Evolutionary conservation across 305 asterid genomes (phyloP).

Genomic region (Fraxinus latifolia): DNA sequence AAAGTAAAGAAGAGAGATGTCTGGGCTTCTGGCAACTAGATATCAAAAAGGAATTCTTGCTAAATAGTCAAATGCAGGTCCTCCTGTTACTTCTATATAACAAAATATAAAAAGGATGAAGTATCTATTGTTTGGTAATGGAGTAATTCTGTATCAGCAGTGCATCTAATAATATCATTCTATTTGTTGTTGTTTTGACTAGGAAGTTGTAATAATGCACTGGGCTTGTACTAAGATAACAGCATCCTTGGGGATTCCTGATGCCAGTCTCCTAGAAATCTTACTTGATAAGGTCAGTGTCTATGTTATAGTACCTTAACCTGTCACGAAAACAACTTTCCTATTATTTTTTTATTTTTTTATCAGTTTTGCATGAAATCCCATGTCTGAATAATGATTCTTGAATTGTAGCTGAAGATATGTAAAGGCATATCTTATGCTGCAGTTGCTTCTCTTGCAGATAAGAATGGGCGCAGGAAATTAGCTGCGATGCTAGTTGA

Average conservation of each 20-base stretch:
- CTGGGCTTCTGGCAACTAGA: background rate
- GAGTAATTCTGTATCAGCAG: background rate
- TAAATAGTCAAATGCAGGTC: background rate
- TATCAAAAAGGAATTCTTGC: background rate
- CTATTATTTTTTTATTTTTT: background rate
- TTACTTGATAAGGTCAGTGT: conserved; percentile 76
- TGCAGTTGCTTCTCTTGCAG: conserved; percentile 96
- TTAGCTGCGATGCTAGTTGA: conserved; percentile 95
- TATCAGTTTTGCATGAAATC: conserved; percentile 8
- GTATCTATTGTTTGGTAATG: background rate
- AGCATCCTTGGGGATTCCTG: conserved; percentile 65
- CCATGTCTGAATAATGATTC: conserved; percentile 26
- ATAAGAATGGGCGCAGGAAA: conserved; percentile 89
- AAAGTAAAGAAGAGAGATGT: background rate
- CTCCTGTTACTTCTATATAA: conserved; percentile 13
- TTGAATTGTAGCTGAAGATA: conserved; percentile 70
- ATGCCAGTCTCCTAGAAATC: conserved; percentile 67
- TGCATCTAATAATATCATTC: conserved; percentile 19
- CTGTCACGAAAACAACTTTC: background rate
- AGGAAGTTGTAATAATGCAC: conserved; percentile 95
- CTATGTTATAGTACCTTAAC: background rate
- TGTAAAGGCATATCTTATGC: conserved; percentile 99
- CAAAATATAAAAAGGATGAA: background rate
- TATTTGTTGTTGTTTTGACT: conserved; percentile 29
- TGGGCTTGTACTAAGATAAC: conserved; percentile 90